Evolutionary conservation across 1,284 basidiomycete species (phyloP).

Genomic region (Serendipita sp.): DNA sequence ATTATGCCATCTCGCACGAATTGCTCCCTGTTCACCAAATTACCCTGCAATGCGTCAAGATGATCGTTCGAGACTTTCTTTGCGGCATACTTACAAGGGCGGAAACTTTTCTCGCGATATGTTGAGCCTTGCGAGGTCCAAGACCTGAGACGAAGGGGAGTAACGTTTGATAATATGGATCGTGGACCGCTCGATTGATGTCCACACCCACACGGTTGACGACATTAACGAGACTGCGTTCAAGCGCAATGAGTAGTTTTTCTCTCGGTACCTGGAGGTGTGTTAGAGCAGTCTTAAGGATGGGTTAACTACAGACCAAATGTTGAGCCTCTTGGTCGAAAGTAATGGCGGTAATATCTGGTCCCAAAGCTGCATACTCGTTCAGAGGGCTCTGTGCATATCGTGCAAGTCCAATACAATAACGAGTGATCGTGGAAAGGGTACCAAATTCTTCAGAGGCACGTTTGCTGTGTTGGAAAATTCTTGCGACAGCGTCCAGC

Average conservation of each 20-base stretch:
- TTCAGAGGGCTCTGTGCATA: conserved; percentile 91
- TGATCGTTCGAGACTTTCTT: conserved; percentile 2
- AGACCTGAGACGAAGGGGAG: conserved; percentile 88
- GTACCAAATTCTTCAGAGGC: conserved; percentile 78
- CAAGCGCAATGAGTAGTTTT: conserved; percentile 69
- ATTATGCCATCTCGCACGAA: conserved; percentile 70
- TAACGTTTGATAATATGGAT: conserved; percentile 76
- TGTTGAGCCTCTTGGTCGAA: conserved; percentile 81
- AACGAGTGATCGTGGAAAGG: conserved; percentile 71
- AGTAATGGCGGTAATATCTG: conserved; percentile 66
- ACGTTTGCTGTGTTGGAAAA: conserved; percentile 85
- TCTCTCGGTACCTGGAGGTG: conserved; percentile 60
- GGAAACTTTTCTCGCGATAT: conserved; percentile 70
- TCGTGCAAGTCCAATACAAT: conserved; percentile 87
- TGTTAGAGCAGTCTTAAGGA: conserved; percentile 12
- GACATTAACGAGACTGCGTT: conserved; percentile 78
- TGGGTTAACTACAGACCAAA: conserved; percentile 37
- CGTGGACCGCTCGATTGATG: conserved; percentile 81
- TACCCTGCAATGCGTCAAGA: conserved; percentile 30
- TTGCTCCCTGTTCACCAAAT: conserved; percentile 68
- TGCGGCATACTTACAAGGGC: conserved; percentile 37
- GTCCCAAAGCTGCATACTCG: conserved; percentile 78
- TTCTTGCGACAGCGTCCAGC: conserved; percentile 82
- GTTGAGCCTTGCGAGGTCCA: conserved; percentile 87
- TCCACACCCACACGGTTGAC: conserved; percentile 91